Evolutionary conservation across 2,329 filamentous ascomycete species (phyloP), one percentile per base, ranked within the genome.

Genomic region (Xylariaceae sp.): DNA sequence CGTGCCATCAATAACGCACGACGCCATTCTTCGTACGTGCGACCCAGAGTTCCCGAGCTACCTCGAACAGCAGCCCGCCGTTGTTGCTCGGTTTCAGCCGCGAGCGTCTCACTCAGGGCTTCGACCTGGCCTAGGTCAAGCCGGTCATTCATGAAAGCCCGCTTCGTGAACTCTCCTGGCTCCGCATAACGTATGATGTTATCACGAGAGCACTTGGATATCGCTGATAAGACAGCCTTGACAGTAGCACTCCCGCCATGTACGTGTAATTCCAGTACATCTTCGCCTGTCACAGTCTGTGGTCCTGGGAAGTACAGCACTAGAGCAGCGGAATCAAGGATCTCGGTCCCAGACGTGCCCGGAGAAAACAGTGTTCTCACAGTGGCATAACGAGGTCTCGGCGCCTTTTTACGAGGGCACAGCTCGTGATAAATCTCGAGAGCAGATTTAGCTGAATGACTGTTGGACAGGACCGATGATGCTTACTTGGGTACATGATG

Each of bases 191-290:
- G 89, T 59, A 96, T 85, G 10, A 61, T 69, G 18, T 60, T 55
- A 23, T 59, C 23, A 37, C 15, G 39, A 56, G 45, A 23, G 65
- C 81, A 85, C 49, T 75, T 74, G 0, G 89, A 82, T 58, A 99
- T 89, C 3, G 92, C 91, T 23, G 83, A 77, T 2, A 99, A 79
- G 0, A 97, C 89, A 1, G 93, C 90, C 69, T 89, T 92, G 50
- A 97, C 88, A 4, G 94, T 92, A 1, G 94, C 94, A 2, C 87
- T 82, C 0, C 94, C 93, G 34, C 94, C 94, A 70, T 99, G 94
- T n/a, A 97, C 83, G 68, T 99, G 94, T 4, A 99, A 75, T 72
- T 99, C 94, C 1, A 99, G 81, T 1, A 97, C 80, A 70, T 97
- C 91, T 72, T 97, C 92, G 35, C 94, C 94, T 0, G 94, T 99